Conservation (phyloP, 331 rosid genomes). For the Malus hybrid region DNA sequence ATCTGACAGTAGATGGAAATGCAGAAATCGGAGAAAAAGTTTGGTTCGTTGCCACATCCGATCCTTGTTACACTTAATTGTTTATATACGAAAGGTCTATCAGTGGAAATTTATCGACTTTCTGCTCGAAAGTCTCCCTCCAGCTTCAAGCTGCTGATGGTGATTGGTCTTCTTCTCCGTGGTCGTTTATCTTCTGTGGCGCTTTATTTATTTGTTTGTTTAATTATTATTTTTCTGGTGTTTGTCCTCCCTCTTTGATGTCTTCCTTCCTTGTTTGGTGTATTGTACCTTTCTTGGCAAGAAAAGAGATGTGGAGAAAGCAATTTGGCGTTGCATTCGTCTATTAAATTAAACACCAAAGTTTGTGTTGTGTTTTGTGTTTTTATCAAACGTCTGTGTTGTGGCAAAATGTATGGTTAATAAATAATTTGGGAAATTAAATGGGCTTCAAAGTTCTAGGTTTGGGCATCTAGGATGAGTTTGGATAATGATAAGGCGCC, state of each 20-base stretch:
- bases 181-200: too few relatives aligned
- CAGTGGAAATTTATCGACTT: background rate
- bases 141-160: background rate
- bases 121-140: background rate
- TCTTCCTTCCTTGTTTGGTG: background rate
- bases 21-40: background rate
- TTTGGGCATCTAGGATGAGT: too few relatives aligned
- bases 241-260: background rate
- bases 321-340: conserved; percentile 12
- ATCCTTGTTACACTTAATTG: background rate
- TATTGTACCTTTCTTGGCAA: background rate
- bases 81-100: conserved; percentile 3
- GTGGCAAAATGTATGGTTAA: too few relatives aligned
- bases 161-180: too few relatives aligned
- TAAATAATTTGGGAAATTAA: background rate
- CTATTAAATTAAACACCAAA: background rate
- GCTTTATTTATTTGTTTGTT: too few relatives aligned
- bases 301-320: background rate
- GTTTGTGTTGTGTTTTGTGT: too few relatives aligned
- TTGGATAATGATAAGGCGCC: too few relatives aligned
- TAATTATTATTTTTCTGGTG: background rate
- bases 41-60: background rate
- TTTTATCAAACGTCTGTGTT: too few relatives aligned
- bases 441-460: background rate
- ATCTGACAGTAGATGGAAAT: conserved; percentile 17